Base-by-base conservation (phyloP, 1,139 yeast genomes). In the Suhomyces ambrosiae region DNA sequence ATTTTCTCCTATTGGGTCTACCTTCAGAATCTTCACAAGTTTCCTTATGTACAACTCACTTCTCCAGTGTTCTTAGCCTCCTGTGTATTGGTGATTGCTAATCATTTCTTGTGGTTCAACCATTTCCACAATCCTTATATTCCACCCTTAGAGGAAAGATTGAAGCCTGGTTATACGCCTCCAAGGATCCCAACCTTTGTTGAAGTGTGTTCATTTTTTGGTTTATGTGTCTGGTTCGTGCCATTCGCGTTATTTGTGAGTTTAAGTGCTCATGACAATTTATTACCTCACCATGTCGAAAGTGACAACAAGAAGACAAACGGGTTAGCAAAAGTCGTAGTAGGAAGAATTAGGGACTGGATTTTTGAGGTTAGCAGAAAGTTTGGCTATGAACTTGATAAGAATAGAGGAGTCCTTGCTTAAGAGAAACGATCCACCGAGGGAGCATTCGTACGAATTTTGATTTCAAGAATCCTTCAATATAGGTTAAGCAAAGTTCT, bases 221-320 rank as follows among this genome's bases (percentile, higher is more conserved):
- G 97, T 1, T 67, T 92, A 29, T 83, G 95, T 52, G 83, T 92
- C 10, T 92, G 99, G 99, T 74, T 90, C 44, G 77, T 92, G 29
- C 99, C 99, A 22, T 89, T 92, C 61, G 82, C 96, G 2, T 71
- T 94, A 45, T 90, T 94, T 62, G 92, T 94, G 18, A 85, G 96
- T 35, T 72, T 92, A 44, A 86, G 95, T 57, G 97, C 97, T 5
- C 86, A 88, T 45, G 99, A 94, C 53, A 86, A 88, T 54, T 79
- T 86, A 18, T 72, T 92, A 35, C 98, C 98, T 5, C 76, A 69
- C 40, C 76, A 71, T 43, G 47, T 63, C 41, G 71, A 62, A 24
- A 50, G 54, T 8, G 61, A 62, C 28, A 25, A 21, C 15, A 62
- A 63, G 52, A 69, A 60, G 48, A 68, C 59, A 33, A 58, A 57